These are phyloP conservation scores for Elsinoe australis DNA, from an alignment of 2,329 filamentous ascomycete species.

Conservation along the genomic window DNA sequence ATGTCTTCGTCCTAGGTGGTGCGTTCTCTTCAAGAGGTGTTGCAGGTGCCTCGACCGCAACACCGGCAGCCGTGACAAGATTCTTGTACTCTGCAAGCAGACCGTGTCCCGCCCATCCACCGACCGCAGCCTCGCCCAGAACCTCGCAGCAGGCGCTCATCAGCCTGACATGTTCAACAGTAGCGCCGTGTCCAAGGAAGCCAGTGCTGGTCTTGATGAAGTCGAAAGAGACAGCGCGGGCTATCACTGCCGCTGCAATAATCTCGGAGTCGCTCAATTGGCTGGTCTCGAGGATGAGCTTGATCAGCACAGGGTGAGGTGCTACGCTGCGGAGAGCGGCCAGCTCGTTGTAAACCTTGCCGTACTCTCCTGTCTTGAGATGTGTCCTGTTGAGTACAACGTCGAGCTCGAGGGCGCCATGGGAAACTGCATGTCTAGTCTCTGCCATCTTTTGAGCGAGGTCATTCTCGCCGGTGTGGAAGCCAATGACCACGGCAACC, in stretches of 20 bases:
- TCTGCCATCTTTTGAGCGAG: slow-evolving; percentile 46
- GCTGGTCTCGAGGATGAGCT: slow-evolving; percentile 54
- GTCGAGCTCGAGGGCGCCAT: slow-evolving; percentile 51
- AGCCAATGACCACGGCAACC: slow-evolving; percentile 52
- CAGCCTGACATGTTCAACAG: slow-evolving; percentile 44
- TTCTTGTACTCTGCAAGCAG: slow-evolving; percentile 6
- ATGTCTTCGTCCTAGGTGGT: slow-evolving; percentile 17
- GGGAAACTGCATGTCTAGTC: slow-evolving; percentile 41
- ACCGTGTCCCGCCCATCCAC: slow-evolving; percentile 18
- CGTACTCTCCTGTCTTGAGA: slow-evolving; percentile 37
- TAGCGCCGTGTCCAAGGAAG: slow-evolving; percentile 50
- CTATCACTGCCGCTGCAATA: slow-evolving; percentile 47
- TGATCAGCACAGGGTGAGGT: slow-evolving; percentile 38
- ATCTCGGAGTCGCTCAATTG: slow-evolving; percentile 44
- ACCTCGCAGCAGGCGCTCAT: slow-evolving; percentile 46
- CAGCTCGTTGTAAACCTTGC: slow-evolving; percentile 47
- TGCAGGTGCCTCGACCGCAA: not conserved
- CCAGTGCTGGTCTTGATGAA: slow-evolving; percentile 56
- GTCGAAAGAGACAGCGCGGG: slow-evolving; percentile 47
- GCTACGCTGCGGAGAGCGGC: slow-evolving; percentile 44
- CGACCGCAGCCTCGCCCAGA: slow-evolving; percentile 30
- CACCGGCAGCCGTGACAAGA: slow-evolving; percentile 7
- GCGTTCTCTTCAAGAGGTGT: slow-evolving; percentile 8
- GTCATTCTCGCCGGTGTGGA: slow-evolving; percentile 51
- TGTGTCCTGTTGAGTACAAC: slow-evolving; percentile 51